These are phyloP conservation scores for Aspergillus chevalieri DNA, from an alignment of 2,329 filamentous ascomycete species.

Conservation along the genomic window DNA sequence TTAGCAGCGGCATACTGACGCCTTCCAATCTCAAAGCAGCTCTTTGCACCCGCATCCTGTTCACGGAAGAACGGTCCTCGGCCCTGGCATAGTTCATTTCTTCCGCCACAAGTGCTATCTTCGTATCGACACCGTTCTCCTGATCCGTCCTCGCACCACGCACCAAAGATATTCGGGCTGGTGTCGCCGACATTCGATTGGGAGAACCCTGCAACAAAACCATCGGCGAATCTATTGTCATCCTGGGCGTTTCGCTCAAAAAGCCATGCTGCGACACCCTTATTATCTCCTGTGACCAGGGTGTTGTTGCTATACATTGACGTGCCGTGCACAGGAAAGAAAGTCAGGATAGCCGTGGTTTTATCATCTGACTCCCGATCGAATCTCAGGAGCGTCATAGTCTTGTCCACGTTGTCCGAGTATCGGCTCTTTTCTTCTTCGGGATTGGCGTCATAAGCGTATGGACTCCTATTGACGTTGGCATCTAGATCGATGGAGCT, in stretches of 20 bases:
- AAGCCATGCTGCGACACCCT: constrained; percentile 81
- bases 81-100: constrained; percentile 39
- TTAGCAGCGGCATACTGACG: constrained; percentile 42
- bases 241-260: constrained; percentile 64
- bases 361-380: constrained; percentile 67
- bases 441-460: constrained; percentile 82
- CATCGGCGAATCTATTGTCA: constrained; percentile 52
- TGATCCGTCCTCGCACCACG: constrained; percentile 82
- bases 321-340: constrained; percentile 89
- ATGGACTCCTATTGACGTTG: constrained; percentile 85
- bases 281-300: constrained; percentile 88
- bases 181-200: constrained; percentile 90
- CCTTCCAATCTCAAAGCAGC: constrained; percentile 45
- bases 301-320: constrained; percentile 90
- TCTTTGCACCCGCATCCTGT: constrained; percentile 42
- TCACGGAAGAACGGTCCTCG: constrained; percentile 41
- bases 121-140: constrained; percentile 50
- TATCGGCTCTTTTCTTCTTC: constrained; percentile 67
- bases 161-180: constrained; percentile 78
- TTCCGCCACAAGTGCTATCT: constrained; percentile 69
- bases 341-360: constrained; percentile 74
- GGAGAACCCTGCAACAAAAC: constrained; percentile 85
- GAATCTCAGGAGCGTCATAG: constrained; percentile 73
- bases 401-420: constrained; percentile 61
- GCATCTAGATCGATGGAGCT: constrained; percentile 66